Conservation (phyloP, 2,329 filamentous ascomycete genomes). For the Cordyceps cicadae region DNA sequence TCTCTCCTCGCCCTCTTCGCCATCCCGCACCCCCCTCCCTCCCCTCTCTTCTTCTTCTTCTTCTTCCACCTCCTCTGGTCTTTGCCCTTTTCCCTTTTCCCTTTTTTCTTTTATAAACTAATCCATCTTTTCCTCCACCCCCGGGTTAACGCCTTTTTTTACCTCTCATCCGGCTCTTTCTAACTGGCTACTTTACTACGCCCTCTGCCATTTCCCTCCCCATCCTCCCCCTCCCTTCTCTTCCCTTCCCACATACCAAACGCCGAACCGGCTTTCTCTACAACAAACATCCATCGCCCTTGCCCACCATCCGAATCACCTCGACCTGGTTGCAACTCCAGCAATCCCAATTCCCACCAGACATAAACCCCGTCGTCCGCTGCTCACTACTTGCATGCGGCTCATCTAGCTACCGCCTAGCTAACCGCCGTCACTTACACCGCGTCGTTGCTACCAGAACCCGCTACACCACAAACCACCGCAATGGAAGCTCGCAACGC, state of each 20-base stretch:
- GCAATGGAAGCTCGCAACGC: conserved; percentile 49
- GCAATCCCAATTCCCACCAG: background rate
- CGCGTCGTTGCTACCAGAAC: background rate
- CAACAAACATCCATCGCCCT: background rate
- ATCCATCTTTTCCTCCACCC: conserved; percentile 4
- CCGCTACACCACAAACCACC: background rate
- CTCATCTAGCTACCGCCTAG: background rate
- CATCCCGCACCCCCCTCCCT: conserved; percentile 1
- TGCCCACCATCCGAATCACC: background rate
- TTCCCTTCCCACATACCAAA: background rate
- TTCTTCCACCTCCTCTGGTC: background rate
- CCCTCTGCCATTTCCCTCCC: conserved; percentile 1
- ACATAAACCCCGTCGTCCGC: background rate
- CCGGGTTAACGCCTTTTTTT: conserved; percentile 4
- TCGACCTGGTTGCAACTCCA: background rate
- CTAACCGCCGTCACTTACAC: background rate
- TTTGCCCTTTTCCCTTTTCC: background rate
- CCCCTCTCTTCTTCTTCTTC: background rate
- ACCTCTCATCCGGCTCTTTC: background rate
- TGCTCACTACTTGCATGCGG: background rate
- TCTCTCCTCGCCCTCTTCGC: conserved; percentile 9
- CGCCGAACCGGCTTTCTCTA: background rate
- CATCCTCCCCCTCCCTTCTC: background rate
- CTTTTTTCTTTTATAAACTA: conserved; percentile 9
- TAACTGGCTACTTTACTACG: conserved; percentile 1